Conservation (phyloP, 2,329 filamentous ascomycete species). For the Calonectria crousiana region DNA sequence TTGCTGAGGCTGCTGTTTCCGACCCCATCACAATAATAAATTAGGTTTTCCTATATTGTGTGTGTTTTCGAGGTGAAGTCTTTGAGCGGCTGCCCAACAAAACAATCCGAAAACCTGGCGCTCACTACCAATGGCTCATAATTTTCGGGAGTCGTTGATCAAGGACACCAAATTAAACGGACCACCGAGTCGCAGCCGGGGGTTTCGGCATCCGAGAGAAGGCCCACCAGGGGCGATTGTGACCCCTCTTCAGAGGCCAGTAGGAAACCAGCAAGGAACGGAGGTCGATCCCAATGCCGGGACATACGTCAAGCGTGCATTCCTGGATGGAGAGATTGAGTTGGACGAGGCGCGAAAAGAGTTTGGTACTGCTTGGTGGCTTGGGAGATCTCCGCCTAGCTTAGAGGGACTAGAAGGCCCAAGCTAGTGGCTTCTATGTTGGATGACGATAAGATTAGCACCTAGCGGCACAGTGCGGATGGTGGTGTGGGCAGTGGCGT, state of each 20-base stretch:
- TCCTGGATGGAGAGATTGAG: constrained; percentile 8
- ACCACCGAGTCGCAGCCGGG: background rate
- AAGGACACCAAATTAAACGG: background rate
- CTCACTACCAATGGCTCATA: background rate
- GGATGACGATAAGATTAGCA: constrained; percentile 15
- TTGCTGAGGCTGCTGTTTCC: too few relatives aligned
- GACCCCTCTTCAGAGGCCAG: background rate
- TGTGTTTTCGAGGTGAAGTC: background rate
- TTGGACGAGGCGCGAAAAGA: constrained; percentile 4
- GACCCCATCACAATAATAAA: too few relatives aligned
- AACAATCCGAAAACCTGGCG: background rate
- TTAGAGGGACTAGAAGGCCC: background rate
- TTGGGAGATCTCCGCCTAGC: constrained; percentile 4
- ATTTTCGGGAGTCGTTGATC: background rate
- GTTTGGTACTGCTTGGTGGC: constrained; percentile 16
- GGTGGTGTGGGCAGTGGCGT: constrained; percentile 23
- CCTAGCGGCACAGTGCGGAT: constrained; percentile 34
- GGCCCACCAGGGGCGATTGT: background rate
- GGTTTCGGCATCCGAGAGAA: constrained; percentile 9
- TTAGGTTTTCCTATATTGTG: background rate
- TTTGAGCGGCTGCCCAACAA: background rate
- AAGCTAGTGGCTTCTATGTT: background rate
- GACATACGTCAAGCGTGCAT: constrained; percentile 16
- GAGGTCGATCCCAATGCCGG: constrained; percentile 14
- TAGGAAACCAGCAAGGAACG: constrained; percentile 6